Evolutionary conservation across 306 rosid genomes (phyloP).

Genomic region (Castanospermum australe): DNA sequence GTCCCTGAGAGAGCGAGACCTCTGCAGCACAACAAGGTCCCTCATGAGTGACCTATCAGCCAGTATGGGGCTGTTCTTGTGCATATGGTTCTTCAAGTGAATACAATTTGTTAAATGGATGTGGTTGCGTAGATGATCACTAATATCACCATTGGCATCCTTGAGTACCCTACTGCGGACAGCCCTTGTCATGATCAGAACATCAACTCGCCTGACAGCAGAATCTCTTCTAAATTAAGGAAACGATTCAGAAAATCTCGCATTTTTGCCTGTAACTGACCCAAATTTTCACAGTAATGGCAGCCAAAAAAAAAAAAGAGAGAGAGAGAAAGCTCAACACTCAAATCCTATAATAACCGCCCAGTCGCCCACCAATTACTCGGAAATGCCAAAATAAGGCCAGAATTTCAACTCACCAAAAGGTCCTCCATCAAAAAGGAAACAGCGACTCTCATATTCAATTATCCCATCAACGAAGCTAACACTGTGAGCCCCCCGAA

Average conservation of each 20-base stretch:
- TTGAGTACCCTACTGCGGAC: constrained; percentile 85
- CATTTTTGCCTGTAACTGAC: constrained; percentile 43
- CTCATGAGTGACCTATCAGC: constrained; percentile 90
- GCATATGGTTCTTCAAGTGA: constrained; percentile 99
- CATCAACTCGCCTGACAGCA: constrained; percentile 39
- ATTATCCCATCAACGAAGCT: constrained; percentile 32
- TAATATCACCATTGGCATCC: constrained; percentile 95
- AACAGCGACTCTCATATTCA: constrained; percentile 37
- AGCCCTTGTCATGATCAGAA: constrained; percentile 94
- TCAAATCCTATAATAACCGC: background rate
- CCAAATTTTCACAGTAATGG: constrained; percentile 37
- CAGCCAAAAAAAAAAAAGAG: constrained; percentile 8
- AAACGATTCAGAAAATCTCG: constrained; percentile 36
- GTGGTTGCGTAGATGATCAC: constrained; percentile 96
- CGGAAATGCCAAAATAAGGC: constrained; percentile 32
- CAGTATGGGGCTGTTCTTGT: constrained; percentile 89
- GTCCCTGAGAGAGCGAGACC: constrained; percentile 89
- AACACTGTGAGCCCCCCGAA: constrained; percentile 5
- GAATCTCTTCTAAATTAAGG: constrained; percentile 48
- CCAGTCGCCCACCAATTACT: constrained; percentile 29
- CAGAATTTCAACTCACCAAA: constrained; percentile 41
- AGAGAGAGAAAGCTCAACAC: constrained; percentile 9
- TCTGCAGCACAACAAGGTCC: constrained; percentile 87
- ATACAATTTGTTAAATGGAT: constrained; percentile 97
- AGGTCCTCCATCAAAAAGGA: constrained; percentile 19